Base-by-base conservation (phyloP, 805 yeast genomes). In the Zygosaccharomyces bisporus region DNA sequence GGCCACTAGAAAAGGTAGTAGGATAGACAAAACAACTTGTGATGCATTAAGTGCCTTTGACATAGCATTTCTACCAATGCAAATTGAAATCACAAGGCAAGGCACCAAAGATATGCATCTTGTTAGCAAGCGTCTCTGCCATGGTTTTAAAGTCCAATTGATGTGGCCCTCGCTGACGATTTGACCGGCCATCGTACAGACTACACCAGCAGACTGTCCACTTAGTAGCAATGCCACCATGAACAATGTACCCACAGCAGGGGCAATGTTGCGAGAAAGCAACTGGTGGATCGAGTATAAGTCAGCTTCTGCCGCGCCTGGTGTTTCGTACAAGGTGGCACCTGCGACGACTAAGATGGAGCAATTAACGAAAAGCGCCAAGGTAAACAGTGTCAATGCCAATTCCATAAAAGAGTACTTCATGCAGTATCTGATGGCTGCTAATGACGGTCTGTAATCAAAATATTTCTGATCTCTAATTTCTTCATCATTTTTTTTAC, bases 171-270 rank as follows among this genome's bases (percentile, higher is more conserved):
- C 97, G 53, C 88, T 78, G 2, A 90, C 96, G 54, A 90, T 81
- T 64, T 90, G 95, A 7, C 96, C 96, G 0, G 95, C 87, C 68
- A 90, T 83, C 0, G 97, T 90, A 62, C 96, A 89, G 2, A 89
- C 90, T 34, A 90, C 80, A 39, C 96, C 95, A 0, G 96, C 96
- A 36, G 90, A 83, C 57, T 86, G 89, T 4, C 96, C 96, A 46
- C 93, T 83, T 46, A 86, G 77, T 31, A 90, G 69, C 54, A 90
- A 71, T 0, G 96, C 96, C 42, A 87, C 62, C 75, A 88, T 88
- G 67, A 90, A 90, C 0, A 88, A 65, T 0, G 87, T 80, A 20
- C 96, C 97, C 0, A 88, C 95, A 6, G 77, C 79, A 2, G 83
- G 79, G 0, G 95, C 83, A 31, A 90, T 69, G 41, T 73, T 77